phyloP scores from a whole-genome alignment of 202 grass and related monocot genomes.

The Elaeis oleifera region DNA sequence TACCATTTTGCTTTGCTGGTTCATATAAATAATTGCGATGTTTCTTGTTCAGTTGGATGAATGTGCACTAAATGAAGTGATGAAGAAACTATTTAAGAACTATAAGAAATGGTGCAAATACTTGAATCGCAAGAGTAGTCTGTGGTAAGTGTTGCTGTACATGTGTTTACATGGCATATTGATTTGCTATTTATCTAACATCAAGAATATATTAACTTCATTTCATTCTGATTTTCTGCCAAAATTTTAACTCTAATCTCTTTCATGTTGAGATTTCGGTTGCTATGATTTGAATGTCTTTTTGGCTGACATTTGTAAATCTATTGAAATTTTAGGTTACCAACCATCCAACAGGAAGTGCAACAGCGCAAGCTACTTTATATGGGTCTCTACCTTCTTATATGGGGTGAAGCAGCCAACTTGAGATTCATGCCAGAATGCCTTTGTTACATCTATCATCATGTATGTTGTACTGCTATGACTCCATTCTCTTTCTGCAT shows the following conservation, averaged over 20 bases:
- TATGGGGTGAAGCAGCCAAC: constrained; percentile 96
- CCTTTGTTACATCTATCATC: constrained; percentile 98
- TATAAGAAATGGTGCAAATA: constrained; percentile 99
- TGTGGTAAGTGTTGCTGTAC: constrained; percentile 40
- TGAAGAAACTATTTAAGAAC: constrained; percentile 93
- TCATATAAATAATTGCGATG: neutral
- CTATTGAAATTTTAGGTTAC: constrained; percentile 51
- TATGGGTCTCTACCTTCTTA: constrained; percentile 96
- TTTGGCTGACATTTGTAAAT: neutral
- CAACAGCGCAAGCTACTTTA: constrained; percentile 96
- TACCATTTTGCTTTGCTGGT: neutral
- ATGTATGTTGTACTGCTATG: constrained; percentile 39
- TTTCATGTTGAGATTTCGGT: no score
- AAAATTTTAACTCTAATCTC: no score
- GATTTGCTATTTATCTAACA: no score
- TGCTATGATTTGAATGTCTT: neutral
- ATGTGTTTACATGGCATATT: no score
- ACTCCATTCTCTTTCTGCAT: constrained; percentile 13
- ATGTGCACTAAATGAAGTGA: constrained; percentile 59
- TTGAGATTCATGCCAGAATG: constrained; percentile 95
- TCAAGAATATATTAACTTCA: no score
- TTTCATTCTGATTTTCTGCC: no score
- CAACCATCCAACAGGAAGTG: constrained; percentile 92
- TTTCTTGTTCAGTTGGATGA: constrained; percentile 68
- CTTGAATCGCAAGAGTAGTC: constrained; percentile 85